phyloP scores from a whole-genome alignment of 2,329 filamentous ascomycete species.

The Aspergillus caelatus region DNA sequence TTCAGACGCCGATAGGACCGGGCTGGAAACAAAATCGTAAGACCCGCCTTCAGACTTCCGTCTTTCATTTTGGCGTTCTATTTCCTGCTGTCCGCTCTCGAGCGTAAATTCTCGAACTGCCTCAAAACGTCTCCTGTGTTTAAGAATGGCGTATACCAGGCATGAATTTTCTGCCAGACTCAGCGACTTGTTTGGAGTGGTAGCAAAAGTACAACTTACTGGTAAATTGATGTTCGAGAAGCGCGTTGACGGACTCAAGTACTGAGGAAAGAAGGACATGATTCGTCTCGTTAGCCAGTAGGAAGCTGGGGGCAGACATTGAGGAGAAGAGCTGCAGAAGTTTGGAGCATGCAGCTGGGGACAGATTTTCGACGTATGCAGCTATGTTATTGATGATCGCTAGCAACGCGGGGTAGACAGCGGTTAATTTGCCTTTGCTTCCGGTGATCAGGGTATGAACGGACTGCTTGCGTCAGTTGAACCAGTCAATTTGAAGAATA shows the following conservation, averaged over 20 bases:
- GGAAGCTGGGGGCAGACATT: conserved; percentile 90
- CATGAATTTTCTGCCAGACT: conserved; percentile 70
- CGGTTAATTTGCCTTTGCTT: conserved; percentile 85
- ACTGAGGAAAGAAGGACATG: conserved; percentile 78
- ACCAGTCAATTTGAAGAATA: background rate
- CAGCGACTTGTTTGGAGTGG: conserved; percentile 19
- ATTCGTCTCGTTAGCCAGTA: conserved; percentile 90
- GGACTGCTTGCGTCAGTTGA: conserved; percentile 57
- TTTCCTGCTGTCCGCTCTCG: conserved; percentile 88
- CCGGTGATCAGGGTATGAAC: conserved; percentile 90
- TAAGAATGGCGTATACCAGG: conserved; percentile 76
- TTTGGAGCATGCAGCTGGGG: conserved; percentile 74
- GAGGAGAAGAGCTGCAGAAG: conserved; percentile 85
- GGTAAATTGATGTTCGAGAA: conserved; percentile 84
- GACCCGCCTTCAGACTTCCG: conserved; percentile 63
- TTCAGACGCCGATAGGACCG: conserved; percentile 42
- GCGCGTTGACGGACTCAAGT: conserved; percentile 84
- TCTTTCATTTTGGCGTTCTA: conserved; percentile 74
- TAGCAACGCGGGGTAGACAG: conserved; percentile 87
- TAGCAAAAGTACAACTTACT: conserved; percentile 55
- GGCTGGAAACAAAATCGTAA: conserved; percentile 40
- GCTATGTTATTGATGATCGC: conserved; percentile 94
- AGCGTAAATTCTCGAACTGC: conserved; percentile 84
- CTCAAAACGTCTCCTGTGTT: conserved; percentile 81
- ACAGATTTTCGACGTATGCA: conserved; percentile 78